These are phyloP conservation scores for Sechiopsis laciniata DNA, from an alignment of 306 rosid species.

Conservation along the genomic window DNA sequence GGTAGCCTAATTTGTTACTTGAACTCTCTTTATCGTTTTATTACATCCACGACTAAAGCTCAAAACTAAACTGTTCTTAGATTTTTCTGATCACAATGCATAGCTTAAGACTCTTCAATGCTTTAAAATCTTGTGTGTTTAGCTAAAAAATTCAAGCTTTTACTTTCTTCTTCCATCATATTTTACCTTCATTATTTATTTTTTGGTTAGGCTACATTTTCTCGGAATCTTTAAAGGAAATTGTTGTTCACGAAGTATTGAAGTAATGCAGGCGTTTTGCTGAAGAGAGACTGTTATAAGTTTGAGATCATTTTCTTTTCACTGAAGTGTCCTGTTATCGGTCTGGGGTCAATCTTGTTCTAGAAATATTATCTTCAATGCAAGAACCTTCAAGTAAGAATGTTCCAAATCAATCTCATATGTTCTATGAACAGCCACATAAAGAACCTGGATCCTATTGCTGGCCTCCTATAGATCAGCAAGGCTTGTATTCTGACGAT, in stretches of 20 bases:
- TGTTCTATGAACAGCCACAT: slow-evolving; percentile 35
- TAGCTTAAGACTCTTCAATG: not conserved
- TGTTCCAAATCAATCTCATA: slow-evolving; percentile 33
- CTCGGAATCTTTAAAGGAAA: not conserved
- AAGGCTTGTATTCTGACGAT: slow-evolving; percentile 40
- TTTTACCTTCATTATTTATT: not conserved
- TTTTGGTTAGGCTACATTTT: not conserved
- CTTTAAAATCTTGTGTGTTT: not conserved
- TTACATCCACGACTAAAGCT: not conserved
- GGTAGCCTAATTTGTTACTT: not conserved
- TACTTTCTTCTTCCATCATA: not conserved
- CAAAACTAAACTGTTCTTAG: not conserved
- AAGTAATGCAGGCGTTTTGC: not conserved
- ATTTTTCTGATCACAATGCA: not conserved
- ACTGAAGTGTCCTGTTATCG: slow-evolving; percentile 21
- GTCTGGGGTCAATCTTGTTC: slow-evolving; percentile 20
- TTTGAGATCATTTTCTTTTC: slow-evolving; percentile 12
- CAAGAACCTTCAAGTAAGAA: slow-evolving; percentile 41
- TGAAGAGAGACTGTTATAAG: slow-evolving; percentile 20
- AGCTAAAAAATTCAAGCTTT: not conserved
- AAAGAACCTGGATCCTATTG: slow-evolving; percentile 42
- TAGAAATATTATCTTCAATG: slow-evolving; percentile 30
- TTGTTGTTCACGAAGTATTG: not conserved
- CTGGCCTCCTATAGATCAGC: slow-evolving; percentile 34
- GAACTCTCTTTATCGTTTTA: not conserved